Conservation (phyloP, 169 alveolate genomes). For the Babesia sp. region DNA sequence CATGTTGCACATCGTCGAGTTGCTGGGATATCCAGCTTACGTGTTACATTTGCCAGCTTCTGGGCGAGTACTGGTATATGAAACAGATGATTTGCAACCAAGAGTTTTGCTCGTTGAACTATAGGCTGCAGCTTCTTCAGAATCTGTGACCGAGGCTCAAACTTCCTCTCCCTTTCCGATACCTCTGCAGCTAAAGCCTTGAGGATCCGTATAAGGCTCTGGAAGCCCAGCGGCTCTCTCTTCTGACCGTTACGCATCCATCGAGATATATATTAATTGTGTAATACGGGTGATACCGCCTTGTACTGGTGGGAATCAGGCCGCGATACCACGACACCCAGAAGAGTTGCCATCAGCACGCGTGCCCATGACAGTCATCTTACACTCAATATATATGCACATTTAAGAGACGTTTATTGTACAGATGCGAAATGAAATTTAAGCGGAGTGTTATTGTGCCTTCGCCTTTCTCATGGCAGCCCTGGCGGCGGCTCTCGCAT, state of each 20-base stretch:
- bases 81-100: slow-evolving; percentile 27
- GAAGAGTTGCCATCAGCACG: too few species aligned
- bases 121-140: background rate
- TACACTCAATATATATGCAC: too few species aligned
- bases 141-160: background rate
- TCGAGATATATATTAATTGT: background rate
- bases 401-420: too few species aligned
- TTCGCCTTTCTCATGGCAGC: slow-evolving; percentile 11
- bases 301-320: background rate
- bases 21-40: slow-evolving; percentile 1
- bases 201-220: slow-evolving; percentile 11
- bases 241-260: slow-evolving; percentile 11
- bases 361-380: too few species aligned
- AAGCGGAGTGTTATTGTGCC: background rate
- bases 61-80: slow-evolving; percentile 45
- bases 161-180: background rate
- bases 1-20: slow-evolving; percentile 43
- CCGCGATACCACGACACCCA: too few species aligned
- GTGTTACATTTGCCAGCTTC: slow-evolving; percentile 29
- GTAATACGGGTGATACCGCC: background rate
- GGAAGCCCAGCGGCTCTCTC: slow-evolving; percentile 24
- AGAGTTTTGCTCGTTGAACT: background rate
- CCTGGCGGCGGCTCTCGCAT: slow-evolving; percentile 41
- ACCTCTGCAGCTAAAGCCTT: background rate
- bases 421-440: background rate